Conservation (phyloP, 345 rosid genomes). For the Hypericum androsaemum region DNA sequence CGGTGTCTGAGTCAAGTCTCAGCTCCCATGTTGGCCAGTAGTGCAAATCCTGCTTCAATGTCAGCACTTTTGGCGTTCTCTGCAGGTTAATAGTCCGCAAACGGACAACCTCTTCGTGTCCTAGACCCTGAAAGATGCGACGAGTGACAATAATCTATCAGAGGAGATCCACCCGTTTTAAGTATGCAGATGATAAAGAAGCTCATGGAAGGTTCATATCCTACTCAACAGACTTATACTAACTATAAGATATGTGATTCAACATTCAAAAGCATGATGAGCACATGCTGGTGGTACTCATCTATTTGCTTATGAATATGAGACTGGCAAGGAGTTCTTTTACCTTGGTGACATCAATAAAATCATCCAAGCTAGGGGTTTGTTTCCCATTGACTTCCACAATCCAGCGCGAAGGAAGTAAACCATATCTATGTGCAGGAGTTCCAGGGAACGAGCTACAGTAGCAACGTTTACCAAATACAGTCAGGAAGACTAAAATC, state of each 20-base stretch:
- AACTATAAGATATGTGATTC: no score
- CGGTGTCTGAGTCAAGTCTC: conserved; percentile 62
- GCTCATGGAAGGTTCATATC: no score
- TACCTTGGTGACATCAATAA: conserved; percentile 68
- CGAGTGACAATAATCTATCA: not conserved
- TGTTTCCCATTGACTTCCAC: conserved; percentile 84
- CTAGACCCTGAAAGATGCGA: conserved; percentile 45
- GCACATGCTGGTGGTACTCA: no score
- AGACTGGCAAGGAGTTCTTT: not conserved
- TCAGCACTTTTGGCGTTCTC: conserved; percentile 79
- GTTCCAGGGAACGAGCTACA: conserved; percentile 82
- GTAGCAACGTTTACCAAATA: not conserved
- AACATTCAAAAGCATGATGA: no score
- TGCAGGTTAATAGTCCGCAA: conserved; percentile 69
- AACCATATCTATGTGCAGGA: conserved; percentile 79
- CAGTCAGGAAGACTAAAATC: not conserved
- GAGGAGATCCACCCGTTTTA: no score
- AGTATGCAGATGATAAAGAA: no score
- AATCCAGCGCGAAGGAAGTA: conserved; percentile 83
- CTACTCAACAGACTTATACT: no score
- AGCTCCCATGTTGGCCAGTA: conserved; percentile 96
- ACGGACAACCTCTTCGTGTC: conserved; percentile 79
- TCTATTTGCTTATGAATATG: no score
- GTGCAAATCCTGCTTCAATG: conserved; percentile 89
- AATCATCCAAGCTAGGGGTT: conserved; percentile 73